Evolutionary conservation across 805 yeast species (phyloP), one percentile per base, ranked within the genome.

Genomic region (Candida yuanshanica): DNA sequence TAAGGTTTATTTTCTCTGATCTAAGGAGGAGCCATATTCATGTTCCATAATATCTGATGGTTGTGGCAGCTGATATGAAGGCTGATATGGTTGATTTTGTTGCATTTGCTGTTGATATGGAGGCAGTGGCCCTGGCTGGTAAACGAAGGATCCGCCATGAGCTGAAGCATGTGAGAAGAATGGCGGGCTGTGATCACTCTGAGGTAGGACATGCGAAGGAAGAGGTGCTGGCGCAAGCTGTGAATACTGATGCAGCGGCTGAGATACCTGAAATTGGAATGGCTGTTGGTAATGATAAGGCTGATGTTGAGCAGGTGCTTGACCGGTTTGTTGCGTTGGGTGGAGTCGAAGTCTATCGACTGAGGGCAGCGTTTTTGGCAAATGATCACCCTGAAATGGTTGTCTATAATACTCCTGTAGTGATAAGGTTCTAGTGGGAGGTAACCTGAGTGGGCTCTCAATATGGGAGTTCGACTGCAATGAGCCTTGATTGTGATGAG

Each of bases 211-310:
- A n/a, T n/a, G n/a, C n/a, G n/a, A n/a, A n/a, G n/a, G n/a, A n/a
- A n/a, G n/a, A n/a, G n/a, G n/a, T n/a, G n/a, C n/a, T n/a, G n/a
- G n/a, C n/a, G n/a, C n/a, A n/a, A n/a, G n/a, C n/a, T n/a, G n/a
- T n/a, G n/a, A n/a, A n/a, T n/a, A n/a, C n/a, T n/a, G n/a, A n/a
- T n/a, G n/a, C n/a, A n/a, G n/a, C n/a, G n/a, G n/a, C n/a, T n/a
- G n/a, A n/a, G n/a, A n/a, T 23, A 23, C 25, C 25, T 23, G 25
- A 23, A 9, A 8, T 23, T 23, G 25, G 8, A 23, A 23, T n/a
- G n/a, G n/a, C n/a, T n/a, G n/a, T 61, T 41, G 37, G 2, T 39
- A 38, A 12, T 33, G 41, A 20, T 29, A 7, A 3, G 12, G 26
- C 4, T 34, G 36, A 6, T 34, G 38, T n/a, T 17, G 24, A 3